Base-by-base conservation (phyloP, 208 protist genomes). In the Balamuthia mandrillaris region DNA sequence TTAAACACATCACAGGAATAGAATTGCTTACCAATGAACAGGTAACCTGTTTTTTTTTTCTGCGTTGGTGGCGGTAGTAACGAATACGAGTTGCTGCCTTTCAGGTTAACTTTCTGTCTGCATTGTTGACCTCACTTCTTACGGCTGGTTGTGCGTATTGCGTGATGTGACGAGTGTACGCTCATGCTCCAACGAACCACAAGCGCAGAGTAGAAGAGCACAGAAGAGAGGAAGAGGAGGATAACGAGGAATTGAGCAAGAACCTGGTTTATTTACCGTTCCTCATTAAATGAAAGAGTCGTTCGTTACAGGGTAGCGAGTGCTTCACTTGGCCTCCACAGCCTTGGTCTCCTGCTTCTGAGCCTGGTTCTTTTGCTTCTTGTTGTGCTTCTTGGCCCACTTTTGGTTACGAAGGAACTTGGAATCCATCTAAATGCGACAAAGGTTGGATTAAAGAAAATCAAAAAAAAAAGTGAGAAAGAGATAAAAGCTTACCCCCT, bases 341-440 rank as follows among this genome's bases (percentile, higher is more conserved):
- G 72, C 72, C 18, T n/a, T 33, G 49, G 56, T 81, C 72, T 81
- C 49, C 72, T 81, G 29, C 72, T 81, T 81, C 49, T 56, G 49
- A 18, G 61, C 42, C 27, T 45, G n/a, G 56, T 84, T 84, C 44
- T 56, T 42, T 51, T 33, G 37, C 60, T 66, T 84, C 78, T 70
- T 70, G 78, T 84, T 84, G 54, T 72, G 60, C 78, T 84, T 84
- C 60, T 72, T 66, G 78, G 78, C 88, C 70, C 81, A 91, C 31
- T 86, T 33, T 65, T 87, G 78, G 86, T 91, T 91, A 31, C 54
- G 77, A n/a, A 88, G 61, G 86, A 91, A 91, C 88, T 91, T 91
- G n/a, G 88, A 82, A 83, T 89, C 86, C 78, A 91, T 72, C 86
- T 88, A 24, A 52, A 52, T 9, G 5, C 29, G 63, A 27, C n/a